Percentiles rank a stretch among this genome's conserved stretches.
Conservation (phyloP, 257 asterid genomes). For the Lithospermum erythrorhizon region DNA sequence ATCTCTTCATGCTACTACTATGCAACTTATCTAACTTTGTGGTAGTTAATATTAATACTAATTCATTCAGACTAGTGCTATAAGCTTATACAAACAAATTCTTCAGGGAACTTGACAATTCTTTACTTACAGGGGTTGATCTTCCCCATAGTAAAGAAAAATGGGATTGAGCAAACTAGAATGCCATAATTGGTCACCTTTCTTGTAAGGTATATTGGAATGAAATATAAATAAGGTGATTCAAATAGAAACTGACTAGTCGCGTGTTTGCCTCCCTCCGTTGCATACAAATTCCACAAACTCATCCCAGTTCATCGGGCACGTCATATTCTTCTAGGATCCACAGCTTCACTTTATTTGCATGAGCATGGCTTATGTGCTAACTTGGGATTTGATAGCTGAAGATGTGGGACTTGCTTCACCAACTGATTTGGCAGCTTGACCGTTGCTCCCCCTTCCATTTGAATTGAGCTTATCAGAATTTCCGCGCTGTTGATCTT, state of each 20-base stretch:
- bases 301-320: neutral
- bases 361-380: constrained; percentile 17
- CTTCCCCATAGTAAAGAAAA: neutral
- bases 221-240: neutral
- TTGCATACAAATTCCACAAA: neutral
- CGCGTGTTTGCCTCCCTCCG: neutral
- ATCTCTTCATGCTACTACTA: too few species aligned
- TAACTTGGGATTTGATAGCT: constrained; percentile 27
- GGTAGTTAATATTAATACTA: too few species aligned
- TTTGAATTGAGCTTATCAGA: constrained; percentile 29
- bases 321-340: neutral
- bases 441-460: constrained; percentile 29
- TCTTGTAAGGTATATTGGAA: neutral
- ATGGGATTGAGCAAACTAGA: too few species aligned
- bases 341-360: neutral
- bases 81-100: too few species aligned
- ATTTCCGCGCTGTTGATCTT: constrained; percentile 27
- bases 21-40: too few species aligned
- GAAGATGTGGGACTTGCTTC: constrained; percentile 28
- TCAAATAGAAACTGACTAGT: neutral
- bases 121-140: neutral
- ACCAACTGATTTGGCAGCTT: constrained; percentile 12
- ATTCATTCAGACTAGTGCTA: too few species aligned
- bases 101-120: neutral
- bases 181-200: neutral